phyloP scores from a whole-genome alignment of 2,329 filamentous ascomycete genomes.

The Furcasterigmium furcatum region DNA sequence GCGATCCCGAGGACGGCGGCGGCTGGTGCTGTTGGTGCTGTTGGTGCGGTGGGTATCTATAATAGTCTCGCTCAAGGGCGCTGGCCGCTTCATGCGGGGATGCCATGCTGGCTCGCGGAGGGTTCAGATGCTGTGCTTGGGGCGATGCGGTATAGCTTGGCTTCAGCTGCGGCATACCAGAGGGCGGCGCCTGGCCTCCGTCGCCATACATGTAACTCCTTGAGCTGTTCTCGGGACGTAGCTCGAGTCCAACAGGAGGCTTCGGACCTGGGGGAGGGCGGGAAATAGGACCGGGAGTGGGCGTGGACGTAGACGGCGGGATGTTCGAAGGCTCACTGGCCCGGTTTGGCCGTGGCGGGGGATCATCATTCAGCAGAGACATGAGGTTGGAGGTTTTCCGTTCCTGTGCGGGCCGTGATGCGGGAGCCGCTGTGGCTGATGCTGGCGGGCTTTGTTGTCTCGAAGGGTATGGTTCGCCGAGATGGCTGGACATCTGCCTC shows the following conservation, averaged over 20 bases:
- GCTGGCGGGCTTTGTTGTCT: conserved; percentile 27
- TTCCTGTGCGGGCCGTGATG: conserved; percentile 33
- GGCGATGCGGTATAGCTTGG: conserved; percentile 49
- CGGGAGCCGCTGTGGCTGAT: conserved; percentile 18
- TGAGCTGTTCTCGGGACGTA: conserved; percentile 47
- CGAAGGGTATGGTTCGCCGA: conserved; percentile 25
- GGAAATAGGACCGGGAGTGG: conserved; percentile 40
- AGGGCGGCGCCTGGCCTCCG: conserved; percentile 29
- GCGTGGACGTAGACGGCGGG: conserved; percentile 38
- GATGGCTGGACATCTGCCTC: conserved; percentile 25
- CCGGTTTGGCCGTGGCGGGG: conserved; percentile 44
- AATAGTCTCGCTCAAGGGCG: conserved; percentile 45
- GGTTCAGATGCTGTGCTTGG: conserved; percentile 41
- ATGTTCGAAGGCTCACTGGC: conserved; percentile 41
- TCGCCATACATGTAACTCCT: conserved; percentile 45
- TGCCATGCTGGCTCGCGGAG: conserved; percentile 40
- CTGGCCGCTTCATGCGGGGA: conserved; percentile 35
- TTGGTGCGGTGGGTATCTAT: conserved; percentile 33
- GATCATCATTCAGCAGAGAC: conserved; percentile 60
- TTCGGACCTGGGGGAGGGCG: conserved; percentile 31
- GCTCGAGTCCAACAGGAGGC: conserved; percentile 28
- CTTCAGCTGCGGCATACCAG: conserved; percentile 54
- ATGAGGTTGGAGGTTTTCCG: conserved; percentile 63
- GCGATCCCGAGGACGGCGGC: conserved; percentile 37
- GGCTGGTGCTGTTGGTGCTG: conserved; percentile 20